phyloP scores from a whole-genome alignment of 352 stramenopile genomes.

The Paralagenidium karlingii region DNA sequence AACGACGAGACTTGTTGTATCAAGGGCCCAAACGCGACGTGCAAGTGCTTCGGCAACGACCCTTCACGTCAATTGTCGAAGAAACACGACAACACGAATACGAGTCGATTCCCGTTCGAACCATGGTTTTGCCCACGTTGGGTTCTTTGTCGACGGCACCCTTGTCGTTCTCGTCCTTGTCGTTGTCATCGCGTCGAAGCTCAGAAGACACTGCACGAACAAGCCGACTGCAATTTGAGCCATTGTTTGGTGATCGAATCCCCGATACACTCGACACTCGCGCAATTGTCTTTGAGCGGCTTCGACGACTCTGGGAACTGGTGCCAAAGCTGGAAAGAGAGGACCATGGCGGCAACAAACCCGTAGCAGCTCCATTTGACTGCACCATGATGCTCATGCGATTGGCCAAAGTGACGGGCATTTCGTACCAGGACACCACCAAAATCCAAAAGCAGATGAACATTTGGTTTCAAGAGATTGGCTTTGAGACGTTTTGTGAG shows the following conservation, averaged over 20 bases:
- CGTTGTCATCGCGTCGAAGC: neutral
- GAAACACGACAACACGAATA: neutral
- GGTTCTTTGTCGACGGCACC: neutral
- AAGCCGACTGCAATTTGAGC: neutral
- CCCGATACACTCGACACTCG: constrained; percentile 14
- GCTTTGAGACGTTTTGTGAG: constrained; percentile 33
- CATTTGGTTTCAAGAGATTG: no score
- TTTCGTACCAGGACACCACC: constrained; percentile 11
- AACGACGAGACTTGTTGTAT: neutral
- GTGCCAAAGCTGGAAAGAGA: constrained; percentile 8
- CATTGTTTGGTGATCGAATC: constrained; percentile 22
- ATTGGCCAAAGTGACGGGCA: constrained; percentile 37
- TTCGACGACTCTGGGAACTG: constrained; percentile 26
- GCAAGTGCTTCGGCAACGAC: constrained; percentile 17
- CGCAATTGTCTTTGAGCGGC: constrained; percentile 14
- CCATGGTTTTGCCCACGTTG: constrained; percentile 5
- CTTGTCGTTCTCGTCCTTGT: neutral
- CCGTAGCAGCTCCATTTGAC: constrained; percentile 17
- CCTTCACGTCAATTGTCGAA: constrained; percentile 16
- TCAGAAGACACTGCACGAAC: neutral
- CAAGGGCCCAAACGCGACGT: constrained; percentile 1
- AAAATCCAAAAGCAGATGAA: no score
- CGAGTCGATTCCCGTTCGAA: neutral
- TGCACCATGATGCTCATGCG: constrained; percentile 44
- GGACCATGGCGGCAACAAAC: constrained; percentile 5